A percentile compares a stretch with the other conserved stretches of the same genome.
Evolutionary conservation across 1,284 basidiomycete genomes (phyloP).

Genomic region (Neonothopanus nambi): DNA sequence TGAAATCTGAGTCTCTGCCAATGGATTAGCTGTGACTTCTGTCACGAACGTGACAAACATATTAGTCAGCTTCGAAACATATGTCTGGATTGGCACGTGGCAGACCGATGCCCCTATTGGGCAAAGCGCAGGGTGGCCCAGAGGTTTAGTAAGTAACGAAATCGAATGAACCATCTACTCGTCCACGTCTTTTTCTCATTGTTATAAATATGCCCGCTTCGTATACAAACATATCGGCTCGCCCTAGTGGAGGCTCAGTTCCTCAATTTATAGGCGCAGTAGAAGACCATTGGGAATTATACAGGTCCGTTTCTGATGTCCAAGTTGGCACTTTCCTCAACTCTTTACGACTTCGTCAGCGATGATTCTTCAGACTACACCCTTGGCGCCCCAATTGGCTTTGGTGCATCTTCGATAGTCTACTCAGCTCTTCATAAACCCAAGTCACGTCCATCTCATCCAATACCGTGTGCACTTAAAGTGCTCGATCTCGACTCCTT

Average conservation of each 20-base stretch:
- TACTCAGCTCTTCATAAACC: constrained; percentile 72
- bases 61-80: too few relatives aligned
- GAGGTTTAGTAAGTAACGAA: too few relatives aligned
- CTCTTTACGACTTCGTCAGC: constrained; percentile 36
- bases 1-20: too few relatives aligned
- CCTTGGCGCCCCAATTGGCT: constrained; percentile 75
- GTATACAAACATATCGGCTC: too few relatives aligned
- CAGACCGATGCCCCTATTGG: too few relatives aligned
- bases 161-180: not conserved
- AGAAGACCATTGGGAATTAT: constrained; percentile 83
- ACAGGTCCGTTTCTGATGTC: constrained; percentile 49
- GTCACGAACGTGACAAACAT: too few relatives aligned
- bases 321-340: constrained; percentile 5
- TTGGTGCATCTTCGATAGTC: constrained; percentile 86
- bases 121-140: too few relatives aligned
- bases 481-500: constrained; percentile 85
- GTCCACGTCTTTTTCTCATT: constrained; percentile 5
- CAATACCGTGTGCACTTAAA: constrained; percentile 78
- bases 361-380: constrained; percentile 72
- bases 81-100: too few relatives aligned
- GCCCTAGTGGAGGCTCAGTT: not conserved
- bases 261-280: constrained; percentile 70
- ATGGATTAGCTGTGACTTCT: too few relatives aligned
- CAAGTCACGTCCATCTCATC: constrained; percentile 30
- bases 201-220: not conserved